Evolutionary conservation across 176 grass and related monocot species (phyloP), one percentile per base, ranked within the genome.

Genomic region (Hyparrhenia diplandra): DNA sequence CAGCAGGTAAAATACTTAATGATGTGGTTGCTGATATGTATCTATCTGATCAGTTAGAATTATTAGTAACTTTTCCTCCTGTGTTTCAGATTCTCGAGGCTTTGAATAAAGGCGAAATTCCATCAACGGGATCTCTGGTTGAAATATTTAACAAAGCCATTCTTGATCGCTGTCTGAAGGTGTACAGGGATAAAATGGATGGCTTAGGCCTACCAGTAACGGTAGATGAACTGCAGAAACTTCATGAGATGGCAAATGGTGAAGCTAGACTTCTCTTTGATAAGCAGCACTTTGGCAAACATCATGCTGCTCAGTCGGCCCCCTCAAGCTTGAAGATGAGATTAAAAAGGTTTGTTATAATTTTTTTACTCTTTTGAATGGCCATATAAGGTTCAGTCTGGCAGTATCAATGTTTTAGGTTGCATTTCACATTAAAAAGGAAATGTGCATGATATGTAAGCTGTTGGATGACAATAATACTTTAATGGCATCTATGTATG

Each of bases 91-190:
- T 99, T 66, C 86, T 99, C 52, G 96, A 99, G 40, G 96, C 96
- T 80, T 88, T 99, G 85, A 99, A 99, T 76, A 88, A 93, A 92
- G 96, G 96, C 64, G 96, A 99, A 88, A 99, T 99, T 82, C 96
- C 96, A 65, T 91, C 92, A 61, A 95, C 90, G 0, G 92, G 96
- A 8, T 99, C 96, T 78, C 82, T 99, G 59, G 96, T 99, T 69
- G 92, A 99, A 87, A 90, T 95, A 55, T 99, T 99, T 79, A 99
- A 95, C 74, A 95, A 95, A 87, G 96, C 74, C 61, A 95, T 99
- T 84, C 88, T 99, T 74, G 96, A 99, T 30, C 88, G 85, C 66
- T 95, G 96, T 84, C 79, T 99, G 82, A 95, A 91, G 76, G 69
- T 85, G 16, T 99, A 99, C 72, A 88, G 58, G 73, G 84, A 88